Evolutionary conservation across 1,139 yeast genomes (phyloP), one percentile per base, ranked within the genome.

Genomic region (Geotrichum aggregatum): DNA sequence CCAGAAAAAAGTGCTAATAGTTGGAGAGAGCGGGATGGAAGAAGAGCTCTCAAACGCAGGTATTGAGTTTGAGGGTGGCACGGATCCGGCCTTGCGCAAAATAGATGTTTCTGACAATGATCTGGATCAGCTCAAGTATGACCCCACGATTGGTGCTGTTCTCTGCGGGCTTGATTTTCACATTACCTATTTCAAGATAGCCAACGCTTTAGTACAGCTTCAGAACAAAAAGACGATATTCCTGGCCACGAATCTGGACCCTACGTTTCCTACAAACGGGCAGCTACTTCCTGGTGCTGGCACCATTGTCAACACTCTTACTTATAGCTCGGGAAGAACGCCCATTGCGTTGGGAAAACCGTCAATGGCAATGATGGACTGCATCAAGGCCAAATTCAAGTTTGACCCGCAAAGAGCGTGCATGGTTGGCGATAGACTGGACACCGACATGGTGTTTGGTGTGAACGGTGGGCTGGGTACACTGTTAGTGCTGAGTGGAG

Each of bases 371-470:
- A 91, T 92, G 97, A 79, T 92, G 83, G 87, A 88, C 64, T 83
- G 95, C 22, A 87, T 92, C 66, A 80, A 84, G 58, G 86, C 87
- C 5, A 83, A 83, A 47, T 78, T 81, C 63, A 67, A 76, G 18
- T 71, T 79, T 39, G 80, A 81, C 55, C 84, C 87, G 36, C 63
- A 72, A 13, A 76, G 79, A 54, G 85, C 96, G 7, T 77, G 92
- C 59, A 92, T 92, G 98, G 80, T 92, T 57, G 98, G 98, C 26
- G 98, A 92, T 68, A 77, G 98, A 57, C 75, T 92, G 56, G 91
- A 92, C 67, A 92, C 98, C 1, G 98, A 92, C 63, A 91, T 92
- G 82, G 80, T 78, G 63, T 92, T 92, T 69, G 98, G 98, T 42
- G 76, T 79, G 54, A 83, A 83, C 55, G 96, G 96, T 47, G 94